Evolutionary conservation across 2,329 filamentous ascomycete genomes (phyloP).

Genomic region (Epichloe uncinata): DNA sequence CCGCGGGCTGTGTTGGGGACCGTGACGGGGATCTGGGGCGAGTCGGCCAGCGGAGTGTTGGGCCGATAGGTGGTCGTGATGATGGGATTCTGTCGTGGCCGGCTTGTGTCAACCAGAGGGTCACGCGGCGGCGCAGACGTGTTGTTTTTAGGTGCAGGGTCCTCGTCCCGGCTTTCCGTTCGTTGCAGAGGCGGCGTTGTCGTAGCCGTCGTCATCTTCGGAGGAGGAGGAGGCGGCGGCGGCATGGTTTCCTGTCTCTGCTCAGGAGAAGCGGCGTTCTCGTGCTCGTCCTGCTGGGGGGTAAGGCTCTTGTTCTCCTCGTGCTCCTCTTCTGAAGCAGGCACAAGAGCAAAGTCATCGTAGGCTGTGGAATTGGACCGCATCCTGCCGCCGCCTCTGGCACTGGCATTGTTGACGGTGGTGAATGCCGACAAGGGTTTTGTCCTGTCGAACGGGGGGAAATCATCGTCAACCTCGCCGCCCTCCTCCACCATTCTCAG

Average conservation of each 20-base stretch:
- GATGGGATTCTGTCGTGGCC: constrained; percentile 42
- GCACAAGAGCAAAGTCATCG: constrained; percentile 71
- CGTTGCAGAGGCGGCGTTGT: neutral
- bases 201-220: neutral
- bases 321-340: constrained; percentile 55
- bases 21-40: constrained; percentile 34
- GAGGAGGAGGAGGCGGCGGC: neutral
- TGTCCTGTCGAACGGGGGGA: constrained; percentile 65
- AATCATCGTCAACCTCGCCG: constrained; percentile 75
- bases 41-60: constrained; percentile 41
- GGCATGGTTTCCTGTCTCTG: constrained; percentile 7
- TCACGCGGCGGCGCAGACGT: constrained; percentile 18
- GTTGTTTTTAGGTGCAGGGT: constrained; percentile 11
- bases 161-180: constrained; percentile 4
- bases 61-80: constrained; percentile 46
- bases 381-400: constrained; percentile 42
- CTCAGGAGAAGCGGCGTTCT: constrained; percentile 26
- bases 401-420: constrained; percentile 70
- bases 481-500: constrained; percentile 75
- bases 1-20: constrained; percentile 38
- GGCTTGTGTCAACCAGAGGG: constrained; percentile 16
- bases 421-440: constrained; percentile 67
- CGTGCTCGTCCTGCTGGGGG: constrained; percentile 50
- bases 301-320: constrained; percentile 55
- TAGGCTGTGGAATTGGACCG: constrained; percentile 63